phyloP scores from a whole-genome alignment of 2,329 filamentous ascomycete species.

The Colletotrichum navitas region DNA sequence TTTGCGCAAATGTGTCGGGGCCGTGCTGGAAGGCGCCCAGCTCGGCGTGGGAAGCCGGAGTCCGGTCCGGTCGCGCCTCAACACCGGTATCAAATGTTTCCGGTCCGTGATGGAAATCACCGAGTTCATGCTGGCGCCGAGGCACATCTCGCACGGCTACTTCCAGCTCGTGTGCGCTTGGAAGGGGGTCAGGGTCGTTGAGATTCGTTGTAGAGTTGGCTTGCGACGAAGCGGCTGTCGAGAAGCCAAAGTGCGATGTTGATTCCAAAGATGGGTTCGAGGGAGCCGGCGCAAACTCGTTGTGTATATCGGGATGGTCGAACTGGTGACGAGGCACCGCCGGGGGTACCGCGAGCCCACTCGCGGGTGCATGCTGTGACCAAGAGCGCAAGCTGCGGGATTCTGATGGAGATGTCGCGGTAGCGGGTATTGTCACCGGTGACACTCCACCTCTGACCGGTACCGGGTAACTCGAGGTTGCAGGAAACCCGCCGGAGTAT shows the following conservation, averaged over 20 bases:
- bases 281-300: slow-evolving; percentile 32
- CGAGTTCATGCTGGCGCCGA: slow-evolving; percentile 37
- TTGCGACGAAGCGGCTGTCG: slow-evolving; percentile 15
- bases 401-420: background rate
- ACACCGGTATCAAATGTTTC: slow-evolving; percentile 4
- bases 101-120: slow-evolving; percentile 37
- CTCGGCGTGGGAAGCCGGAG: slow-evolving; percentile 24
- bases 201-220: slow-evolving; percentile 36
- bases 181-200: slow-evolving; percentile 30
- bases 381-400: slow-evolving; percentile 9
- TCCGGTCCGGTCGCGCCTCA: background rate
- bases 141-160: slow-evolving; percentile 35
- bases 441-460: slow-evolving; percentile 5
- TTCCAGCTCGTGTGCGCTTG: slow-evolving; percentile 35
- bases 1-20: slow-evolving; percentile 28
- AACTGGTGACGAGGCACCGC: slow-evolving; percentile 32
- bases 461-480: slow-evolving; percentile 11
- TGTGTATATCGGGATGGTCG: slow-evolving; percentile 25
- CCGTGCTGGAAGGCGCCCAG: slow-evolving; percentile 37
- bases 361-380: slow-evolving; percentile 9
- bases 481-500: background rate
- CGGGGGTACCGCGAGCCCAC: slow-evolving; percentile 1
- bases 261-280: slow-evolving; percentile 17
- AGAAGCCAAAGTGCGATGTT: slow-evolving; percentile 6
- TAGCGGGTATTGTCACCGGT: background rate